Evolutionary conservation across 1,284 basidiomycete genomes (phyloP).

Genomic region (Entoloma clypeatum): DNA sequence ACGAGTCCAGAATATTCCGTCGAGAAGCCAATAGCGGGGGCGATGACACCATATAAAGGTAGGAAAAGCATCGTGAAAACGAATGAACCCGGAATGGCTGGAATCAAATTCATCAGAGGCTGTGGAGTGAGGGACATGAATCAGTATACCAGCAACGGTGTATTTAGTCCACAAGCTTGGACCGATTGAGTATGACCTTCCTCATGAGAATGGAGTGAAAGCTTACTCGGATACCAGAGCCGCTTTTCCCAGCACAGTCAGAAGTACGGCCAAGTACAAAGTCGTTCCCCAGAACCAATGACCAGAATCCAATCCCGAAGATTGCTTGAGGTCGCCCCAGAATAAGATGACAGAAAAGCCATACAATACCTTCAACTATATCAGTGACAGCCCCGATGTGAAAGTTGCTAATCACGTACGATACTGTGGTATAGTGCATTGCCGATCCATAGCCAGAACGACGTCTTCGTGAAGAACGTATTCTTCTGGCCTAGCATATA

Average conservation of each 20-base stretch:
- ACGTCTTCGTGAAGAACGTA: constrained; percentile 85
- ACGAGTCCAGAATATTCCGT: constrained; percentile 89
- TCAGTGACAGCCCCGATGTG: background rate
- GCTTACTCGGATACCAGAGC: constrained; percentile 95
- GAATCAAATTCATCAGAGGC: constrained; percentile 13
- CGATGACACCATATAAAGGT: constrained; percentile 86
- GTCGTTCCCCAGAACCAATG: constrained; percentile 99
- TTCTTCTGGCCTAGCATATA: constrained; percentile 93
- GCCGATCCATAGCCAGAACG: constrained; percentile 94
- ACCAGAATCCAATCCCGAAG: constrained; percentile 79
- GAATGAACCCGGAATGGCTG: constrained; percentile 95
- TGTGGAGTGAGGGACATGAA: background rate
- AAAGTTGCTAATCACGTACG: constrained; percentile 43
- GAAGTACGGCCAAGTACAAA: constrained; percentile 86
- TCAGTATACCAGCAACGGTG: constrained; percentile 74
- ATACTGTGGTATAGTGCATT: constrained; percentile 95
- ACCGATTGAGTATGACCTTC: constrained; percentile 5
- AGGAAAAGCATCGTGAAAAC: constrained; percentile 92
- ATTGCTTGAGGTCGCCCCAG: constrained; percentile 85
- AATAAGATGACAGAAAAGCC: constrained; percentile 89
- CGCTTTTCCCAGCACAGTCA: constrained; percentile 97
- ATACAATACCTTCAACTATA: constrained; percentile 64
- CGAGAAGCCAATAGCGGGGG: constrained; percentile 87
- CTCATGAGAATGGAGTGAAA: background rate
- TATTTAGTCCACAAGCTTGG: constrained; percentile 98